phyloP scores from a whole-genome alignment of 1,284 basidiomycete genomes.

The Ceratobasidium sp. region DNA sequence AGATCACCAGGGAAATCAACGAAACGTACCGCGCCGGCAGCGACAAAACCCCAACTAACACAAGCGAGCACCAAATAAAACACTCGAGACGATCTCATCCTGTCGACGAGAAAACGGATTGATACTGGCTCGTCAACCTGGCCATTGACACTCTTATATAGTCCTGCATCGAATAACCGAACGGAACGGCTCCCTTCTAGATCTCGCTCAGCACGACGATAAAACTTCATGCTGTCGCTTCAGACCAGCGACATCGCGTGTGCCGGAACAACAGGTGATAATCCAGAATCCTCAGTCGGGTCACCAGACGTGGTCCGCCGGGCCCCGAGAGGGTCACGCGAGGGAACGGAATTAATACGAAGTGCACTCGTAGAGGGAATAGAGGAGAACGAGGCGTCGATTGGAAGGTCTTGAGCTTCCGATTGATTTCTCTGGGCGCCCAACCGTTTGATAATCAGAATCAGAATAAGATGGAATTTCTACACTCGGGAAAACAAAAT shows the following conservation, averaged over 20 bases:
- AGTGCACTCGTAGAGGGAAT: conserved; percentile 3
- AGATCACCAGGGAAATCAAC: background rate
- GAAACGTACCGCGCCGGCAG: conserved; percentile 29
- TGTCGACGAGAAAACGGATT: background rate
- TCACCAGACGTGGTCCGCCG: conserved; percentile 29
- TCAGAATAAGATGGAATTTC: background rate
- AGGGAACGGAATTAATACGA: conserved; percentile 19
- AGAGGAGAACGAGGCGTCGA: background rate
- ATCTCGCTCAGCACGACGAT: conserved; percentile 1
- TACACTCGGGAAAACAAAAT: conserved; percentile 10
- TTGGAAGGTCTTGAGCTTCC: background rate
- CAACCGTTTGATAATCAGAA: background rate
- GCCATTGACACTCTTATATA: conserved; percentile 31
- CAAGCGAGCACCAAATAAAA: conserved; percentile 31
- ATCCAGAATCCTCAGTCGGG: conserved; percentile 22
- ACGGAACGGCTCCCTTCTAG: conserved; percentile 12
- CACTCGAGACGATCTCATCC: conserved; percentile 27
- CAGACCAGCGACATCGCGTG: background rate
- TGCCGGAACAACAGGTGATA: background rate
- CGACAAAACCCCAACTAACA: conserved; percentile 31
- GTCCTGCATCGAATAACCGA: conserved; percentile 4
- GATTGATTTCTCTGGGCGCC: background rate
- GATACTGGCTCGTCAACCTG: background rate
- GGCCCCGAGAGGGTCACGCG: conserved; percentile 32
- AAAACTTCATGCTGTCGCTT: background rate